phyloP scores from a whole-genome alignment of 805 yeast genomes.

The Candida oleophila region DNA sequence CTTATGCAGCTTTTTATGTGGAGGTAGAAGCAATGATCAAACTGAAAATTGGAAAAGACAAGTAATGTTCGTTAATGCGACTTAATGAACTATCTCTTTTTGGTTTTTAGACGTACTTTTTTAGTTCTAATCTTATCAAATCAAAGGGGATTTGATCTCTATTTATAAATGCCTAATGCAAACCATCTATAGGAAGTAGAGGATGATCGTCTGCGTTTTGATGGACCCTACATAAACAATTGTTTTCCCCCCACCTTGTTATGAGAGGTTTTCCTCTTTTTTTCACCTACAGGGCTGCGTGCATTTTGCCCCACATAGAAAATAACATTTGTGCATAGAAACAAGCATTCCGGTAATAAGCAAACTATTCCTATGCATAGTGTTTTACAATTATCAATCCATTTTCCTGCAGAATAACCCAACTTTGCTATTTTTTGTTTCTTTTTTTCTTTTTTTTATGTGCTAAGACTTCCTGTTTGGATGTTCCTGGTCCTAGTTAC shows the following conservation, averaged over 20 bases:
- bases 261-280: constrained; percentile 1
- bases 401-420: not conserved
- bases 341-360: not conserved
- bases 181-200: not conserved
- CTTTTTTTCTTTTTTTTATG: not conserved
- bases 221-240: not conserved
- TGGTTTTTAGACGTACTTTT: too few species aligned
- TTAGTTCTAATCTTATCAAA: too few species aligned
- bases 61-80: not conserved
- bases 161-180: not conserved
- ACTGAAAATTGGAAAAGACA: not conserved
- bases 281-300: not conserved
- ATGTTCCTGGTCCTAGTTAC: too few species aligned
- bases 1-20: not conserved
- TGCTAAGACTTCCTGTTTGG: too few species aligned
- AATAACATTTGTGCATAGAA: not conserved
- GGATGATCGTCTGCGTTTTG: not conserved
- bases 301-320: not conserved
- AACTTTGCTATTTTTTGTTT: too few species aligned
- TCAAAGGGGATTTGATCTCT: not conserved
- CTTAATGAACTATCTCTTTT: too few species aligned
- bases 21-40: not conserved
- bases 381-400: not conserved
- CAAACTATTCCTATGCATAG: not conserved
- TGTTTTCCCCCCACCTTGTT: constrained; percentile 2